Evolutionary conservation across 139 green algal species (phyloP).

Genomic region (Eudorina sp.): DNA sequence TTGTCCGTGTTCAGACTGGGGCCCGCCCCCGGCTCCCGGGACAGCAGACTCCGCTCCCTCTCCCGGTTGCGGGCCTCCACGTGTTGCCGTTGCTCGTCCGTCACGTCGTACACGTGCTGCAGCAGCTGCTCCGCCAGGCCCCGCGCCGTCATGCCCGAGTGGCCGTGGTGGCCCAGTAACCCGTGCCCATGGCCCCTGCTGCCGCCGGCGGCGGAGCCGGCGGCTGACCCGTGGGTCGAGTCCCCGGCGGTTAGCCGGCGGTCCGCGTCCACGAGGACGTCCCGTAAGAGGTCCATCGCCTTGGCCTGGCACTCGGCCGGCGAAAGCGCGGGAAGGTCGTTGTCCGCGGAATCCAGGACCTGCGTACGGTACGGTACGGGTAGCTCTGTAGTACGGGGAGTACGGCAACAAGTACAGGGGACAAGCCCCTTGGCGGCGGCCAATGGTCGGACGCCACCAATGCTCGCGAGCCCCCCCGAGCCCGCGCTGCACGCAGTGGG

Average conservation of each 20-base stretch:
- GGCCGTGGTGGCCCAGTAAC: neutral
- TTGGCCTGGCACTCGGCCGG: constrained; percentile 49
- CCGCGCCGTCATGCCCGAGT: constrained; percentile 2
- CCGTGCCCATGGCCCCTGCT: neutral
- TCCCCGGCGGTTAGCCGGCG: neutral
- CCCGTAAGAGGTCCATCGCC: constrained; percentile 40
- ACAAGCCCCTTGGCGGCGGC: too few species aligned
- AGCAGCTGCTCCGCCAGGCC: constrained; percentile 45
- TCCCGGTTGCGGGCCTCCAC: constrained; percentile 42
- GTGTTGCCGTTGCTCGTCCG: constrained; percentile 40
- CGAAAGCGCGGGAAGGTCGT: constrained; percentile 23
- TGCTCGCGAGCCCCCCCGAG: too few species aligned
- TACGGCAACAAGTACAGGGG: too few species aligned
- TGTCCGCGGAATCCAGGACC: constrained; percentile 15
- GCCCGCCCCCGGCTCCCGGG: neutral
- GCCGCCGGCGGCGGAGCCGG: too few species aligned
- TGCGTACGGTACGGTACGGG: too few species aligned
- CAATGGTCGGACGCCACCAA: too few species aligned
- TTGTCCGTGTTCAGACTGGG: constrained; percentile 16
- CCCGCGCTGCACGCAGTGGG: too few species aligned
- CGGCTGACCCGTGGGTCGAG: neutral
- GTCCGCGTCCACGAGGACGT: constrained; percentile 25
- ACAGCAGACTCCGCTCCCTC: neutral
- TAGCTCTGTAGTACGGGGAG: too few species aligned
- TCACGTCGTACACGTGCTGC: constrained; percentile 50